phyloP scores from a whole-genome alignment of 2,329 filamentous ascomycete species.

The Nemania sp. region DNA sequence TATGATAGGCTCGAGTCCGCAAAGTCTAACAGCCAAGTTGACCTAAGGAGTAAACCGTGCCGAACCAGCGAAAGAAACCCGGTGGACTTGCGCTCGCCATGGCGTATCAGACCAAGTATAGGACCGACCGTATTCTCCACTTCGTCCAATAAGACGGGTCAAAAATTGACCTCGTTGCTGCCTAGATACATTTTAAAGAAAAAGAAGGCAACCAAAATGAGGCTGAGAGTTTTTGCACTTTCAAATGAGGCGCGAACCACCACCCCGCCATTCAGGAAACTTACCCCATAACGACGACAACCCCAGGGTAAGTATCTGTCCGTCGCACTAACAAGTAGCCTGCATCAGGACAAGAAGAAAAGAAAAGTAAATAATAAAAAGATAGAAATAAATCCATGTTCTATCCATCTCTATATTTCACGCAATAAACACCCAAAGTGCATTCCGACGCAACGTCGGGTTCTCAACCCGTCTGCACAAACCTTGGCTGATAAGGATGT shows the following conservation, averaged over 20 bases:
- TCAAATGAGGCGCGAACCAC: conserved; percentile 6
- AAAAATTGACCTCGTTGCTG: background rate
- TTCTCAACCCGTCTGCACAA: too few relatives aligned
- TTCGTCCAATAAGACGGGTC: background rate
- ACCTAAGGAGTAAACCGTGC: too few relatives aligned
- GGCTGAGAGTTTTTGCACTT: conserved; percentile 3
- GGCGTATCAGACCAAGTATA: background rate
- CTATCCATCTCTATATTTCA: too few relatives aligned
- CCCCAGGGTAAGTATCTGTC: background rate
- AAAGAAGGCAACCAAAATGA: conserved; percentile 17
- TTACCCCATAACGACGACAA: background rate
- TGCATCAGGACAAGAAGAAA: too few relatives aligned
- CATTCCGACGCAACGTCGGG: too few relatives aligned
- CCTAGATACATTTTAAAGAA: too few relatives aligned
- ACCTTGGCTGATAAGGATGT: too few relatives aligned
- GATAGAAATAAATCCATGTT: background rate
- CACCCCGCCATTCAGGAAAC: background rate
- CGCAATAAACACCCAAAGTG: too few relatives aligned
- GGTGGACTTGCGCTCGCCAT: background rate
- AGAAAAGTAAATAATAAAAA: background rate
- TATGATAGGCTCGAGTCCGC: too few relatives aligned
- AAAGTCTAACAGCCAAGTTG: too few relatives aligned
- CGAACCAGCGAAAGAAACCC: background rate
- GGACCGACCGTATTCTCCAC: too few relatives aligned
- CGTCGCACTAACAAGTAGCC: too few relatives aligned